Evolutionary conservation across 2,329 filamentous ascomycete genomes (phyloP).

Genomic region (Botrytis porri): DNA sequence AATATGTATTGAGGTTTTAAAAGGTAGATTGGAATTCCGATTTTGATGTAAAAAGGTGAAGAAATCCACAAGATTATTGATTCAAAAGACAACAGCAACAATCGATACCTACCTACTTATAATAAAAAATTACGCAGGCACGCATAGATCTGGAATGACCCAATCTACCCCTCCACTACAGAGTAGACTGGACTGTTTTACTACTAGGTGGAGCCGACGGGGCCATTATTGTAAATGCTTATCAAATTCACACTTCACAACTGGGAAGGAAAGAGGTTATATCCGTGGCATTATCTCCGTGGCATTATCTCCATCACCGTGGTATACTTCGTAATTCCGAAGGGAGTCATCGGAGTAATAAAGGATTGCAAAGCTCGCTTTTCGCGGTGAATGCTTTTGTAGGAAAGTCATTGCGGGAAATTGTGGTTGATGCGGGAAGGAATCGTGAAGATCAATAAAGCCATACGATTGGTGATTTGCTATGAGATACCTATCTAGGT

Average conservation of each 20-base stretch:
- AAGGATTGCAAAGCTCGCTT: background rate
- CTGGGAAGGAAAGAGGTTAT: background rate
- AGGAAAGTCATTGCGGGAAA: background rate
- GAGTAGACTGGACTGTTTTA: background rate
- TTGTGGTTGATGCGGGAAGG: background rate
- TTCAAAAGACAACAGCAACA: background rate
- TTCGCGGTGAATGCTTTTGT: background rate
- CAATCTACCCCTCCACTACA: constrained; percentile 2
- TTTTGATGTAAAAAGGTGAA: background rate
- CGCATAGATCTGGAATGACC: background rate
- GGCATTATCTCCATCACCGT: background rate
- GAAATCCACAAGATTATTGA: background rate
- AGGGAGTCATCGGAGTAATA: background rate
- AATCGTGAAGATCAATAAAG: background rate
- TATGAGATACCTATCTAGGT: too few species aligned
- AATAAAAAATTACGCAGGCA: background rate
- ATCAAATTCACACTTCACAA: background rate
- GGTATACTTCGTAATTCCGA: background rate
- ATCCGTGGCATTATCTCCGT: background rate
- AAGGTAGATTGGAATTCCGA: background rate
- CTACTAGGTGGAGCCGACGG: background rate
- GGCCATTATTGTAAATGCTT: background rate
- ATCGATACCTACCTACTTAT: background rate
- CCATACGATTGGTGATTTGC: background rate
- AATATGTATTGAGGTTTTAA: background rate